Percentiles rank a stretch among this genome's conserved stretches.
These are phyloP conservation scores for Pestalotiopsis fici DNA, from an alignment of 2,329 filamentous ascomycete species.

Conservation along the genomic window DNA sequence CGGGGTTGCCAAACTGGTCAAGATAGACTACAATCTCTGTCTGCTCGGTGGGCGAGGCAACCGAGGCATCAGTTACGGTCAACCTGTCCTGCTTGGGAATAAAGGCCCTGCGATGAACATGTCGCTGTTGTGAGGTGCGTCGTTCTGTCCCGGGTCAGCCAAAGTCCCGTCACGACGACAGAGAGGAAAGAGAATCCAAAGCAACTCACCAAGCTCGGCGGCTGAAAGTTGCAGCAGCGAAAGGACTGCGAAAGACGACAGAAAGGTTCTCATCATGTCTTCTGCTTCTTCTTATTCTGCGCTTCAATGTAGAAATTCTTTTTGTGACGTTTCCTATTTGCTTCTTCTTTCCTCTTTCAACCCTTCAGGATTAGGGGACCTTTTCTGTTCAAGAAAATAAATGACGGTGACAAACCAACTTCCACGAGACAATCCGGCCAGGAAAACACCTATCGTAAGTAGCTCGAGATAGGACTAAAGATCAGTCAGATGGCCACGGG, in stretches of 20 bases:
- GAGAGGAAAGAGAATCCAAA: background rate
- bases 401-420: constrained; percentile 16
- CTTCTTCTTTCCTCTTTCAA: background rate
- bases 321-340: background rate
- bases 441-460: constrained; percentile 17
- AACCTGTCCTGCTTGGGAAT: constrained; percentile 25
- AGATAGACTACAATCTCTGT: constrained; percentile 60
- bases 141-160: constrained; percentile 14
- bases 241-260: constrained; percentile 35
- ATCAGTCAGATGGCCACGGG: constrained; percentile 9
- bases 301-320: no score
- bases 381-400: constrained; percentile 18
- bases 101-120: constrained; percentile 29
- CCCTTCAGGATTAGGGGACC: background rate
- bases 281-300: background rate
- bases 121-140: constrained; percentile 32
- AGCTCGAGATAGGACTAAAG: constrained; percentile 11
- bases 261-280: constrained; percentile 43
- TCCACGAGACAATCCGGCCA: constrained; percentile 18
- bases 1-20: constrained; percentile 54
- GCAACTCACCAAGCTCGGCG: constrained; percentile 39
- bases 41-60: constrained; percentile 40
- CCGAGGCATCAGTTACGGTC: constrained; percentile 36
- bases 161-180: background rate
- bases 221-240: constrained; percentile 39